Conservation (phyloP, 495 filamentous ascomycete species). For the Cercophora sp. region DNA sequence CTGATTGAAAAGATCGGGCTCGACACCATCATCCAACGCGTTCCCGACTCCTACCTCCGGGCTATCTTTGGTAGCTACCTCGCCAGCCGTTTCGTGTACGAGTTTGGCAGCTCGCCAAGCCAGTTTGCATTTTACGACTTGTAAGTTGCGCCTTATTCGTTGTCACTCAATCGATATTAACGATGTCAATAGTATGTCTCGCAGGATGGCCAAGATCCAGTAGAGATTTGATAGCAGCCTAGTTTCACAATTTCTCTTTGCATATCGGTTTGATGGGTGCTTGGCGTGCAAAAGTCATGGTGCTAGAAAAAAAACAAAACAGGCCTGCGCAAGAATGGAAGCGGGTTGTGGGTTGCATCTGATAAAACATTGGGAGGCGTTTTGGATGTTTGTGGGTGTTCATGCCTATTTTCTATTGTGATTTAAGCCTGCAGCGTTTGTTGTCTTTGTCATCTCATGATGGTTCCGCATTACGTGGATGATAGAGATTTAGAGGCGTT, state of each 20-base stretch:
- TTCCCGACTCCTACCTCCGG: conserved; percentile 87
- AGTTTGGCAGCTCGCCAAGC: conserved; percentile 85
- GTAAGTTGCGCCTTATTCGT: conserved; percentile 51
- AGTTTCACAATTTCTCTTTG: too few relatives aligned
- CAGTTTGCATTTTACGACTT: conserved; percentile 99
- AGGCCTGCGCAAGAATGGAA: not conserved
- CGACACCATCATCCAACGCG: conserved; percentile 77
- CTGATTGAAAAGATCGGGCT: conserved; percentile 87
- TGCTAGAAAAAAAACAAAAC: conserved; percentile 5
- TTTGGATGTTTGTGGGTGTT: not conserved
- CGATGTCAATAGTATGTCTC: conserved; percentile 37
- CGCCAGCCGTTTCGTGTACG: conserved; percentile 91
- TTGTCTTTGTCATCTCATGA: too few relatives aligned
- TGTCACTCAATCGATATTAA: conserved; percentile 20
- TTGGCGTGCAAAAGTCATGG: conserved; percentile 11
- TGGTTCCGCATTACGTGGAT: not conserved
- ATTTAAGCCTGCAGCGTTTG: too few relatives aligned
- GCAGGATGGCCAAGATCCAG: conserved; percentile 40
- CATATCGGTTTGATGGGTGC: not conserved
- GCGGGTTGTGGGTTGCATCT: not conserved
- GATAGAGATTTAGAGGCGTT: not conserved
- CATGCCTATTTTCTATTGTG: not conserved
- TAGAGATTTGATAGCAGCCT: too few relatives aligned
- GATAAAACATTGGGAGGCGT: not conserved
- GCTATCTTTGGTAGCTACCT: conserved; percentile 95